Percentiles rank a stretch among this genome's conserved stretches.
These are phyloP conservation scores for Globisporangium emineosum DNA, from an alignment of 352 stramenopile species.

Conservation along the genomic window DNA sequence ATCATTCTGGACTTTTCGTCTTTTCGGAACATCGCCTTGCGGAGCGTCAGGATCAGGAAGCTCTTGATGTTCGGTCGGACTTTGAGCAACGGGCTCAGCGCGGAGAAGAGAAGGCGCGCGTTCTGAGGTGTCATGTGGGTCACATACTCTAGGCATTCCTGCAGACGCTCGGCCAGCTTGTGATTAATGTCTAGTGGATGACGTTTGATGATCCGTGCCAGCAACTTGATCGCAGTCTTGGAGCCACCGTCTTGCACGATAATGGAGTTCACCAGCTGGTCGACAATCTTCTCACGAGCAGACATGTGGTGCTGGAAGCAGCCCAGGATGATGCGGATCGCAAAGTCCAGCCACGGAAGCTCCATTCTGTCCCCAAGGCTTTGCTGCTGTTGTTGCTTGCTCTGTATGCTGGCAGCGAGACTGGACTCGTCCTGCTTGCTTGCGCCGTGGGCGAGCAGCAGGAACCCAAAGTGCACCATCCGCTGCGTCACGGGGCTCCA, in stretches of 20 bases:
- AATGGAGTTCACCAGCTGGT: conserved; percentile 43
- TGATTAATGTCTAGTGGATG: conserved; percentile 38
- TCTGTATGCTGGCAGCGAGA: conserved; percentile 4
- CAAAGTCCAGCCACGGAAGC: conserved; percentile 33
- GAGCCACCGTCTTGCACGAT: conserved; percentile 34
- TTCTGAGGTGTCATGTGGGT: conserved; percentile 31
- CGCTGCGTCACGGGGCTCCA: conserved; percentile 31
- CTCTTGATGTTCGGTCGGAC: conserved; percentile 37
- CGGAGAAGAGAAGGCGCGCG: conserved; percentile 28
- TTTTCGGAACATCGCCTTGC: conserved; percentile 64
- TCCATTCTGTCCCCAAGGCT: not conserved
- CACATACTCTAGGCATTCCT: conserved; percentile 55
- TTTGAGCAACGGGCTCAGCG: conserved; percentile 37
- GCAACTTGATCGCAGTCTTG: conserved; percentile 26
- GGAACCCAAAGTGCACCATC: conserved; percentile 35
- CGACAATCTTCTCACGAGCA: conserved; percentile 30
- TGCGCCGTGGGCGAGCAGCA: conserved; percentile 25
- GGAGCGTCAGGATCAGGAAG: conserved; percentile 49
- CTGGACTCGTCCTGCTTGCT: conserved; percentile 20
- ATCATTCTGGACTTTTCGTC: conserved; percentile 48
- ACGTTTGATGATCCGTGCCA: conserved; percentile 37
- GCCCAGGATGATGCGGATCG: conserved; percentile 38
- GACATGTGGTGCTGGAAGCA: conserved; percentile 43
- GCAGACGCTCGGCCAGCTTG: conserved; percentile 29
- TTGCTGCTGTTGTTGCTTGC: not conserved